These are phyloP conservation scores for Begonia fuchsioides DNA, from an alignment of 306 rosid species.

Conservation along the genomic window DNA sequence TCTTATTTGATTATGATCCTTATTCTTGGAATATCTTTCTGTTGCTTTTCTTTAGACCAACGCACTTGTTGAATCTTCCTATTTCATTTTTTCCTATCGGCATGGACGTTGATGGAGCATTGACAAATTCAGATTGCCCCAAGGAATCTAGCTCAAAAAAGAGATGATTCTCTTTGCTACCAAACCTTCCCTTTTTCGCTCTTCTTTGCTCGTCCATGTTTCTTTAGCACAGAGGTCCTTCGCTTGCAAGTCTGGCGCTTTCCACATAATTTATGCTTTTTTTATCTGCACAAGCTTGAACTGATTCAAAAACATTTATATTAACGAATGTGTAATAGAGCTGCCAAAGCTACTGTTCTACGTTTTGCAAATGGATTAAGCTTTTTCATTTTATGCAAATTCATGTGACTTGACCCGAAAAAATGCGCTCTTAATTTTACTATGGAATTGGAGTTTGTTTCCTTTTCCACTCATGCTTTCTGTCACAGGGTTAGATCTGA, in stretches of 20 bases:
- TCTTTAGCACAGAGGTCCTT: not conserved
- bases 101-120: constrained; percentile 56
- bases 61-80: too few species aligned
- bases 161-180: constrained; percentile 27
- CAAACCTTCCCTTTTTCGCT: not conserved
- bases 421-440: not conserved
- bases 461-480: not conserved
- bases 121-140: constrained; percentile 52
- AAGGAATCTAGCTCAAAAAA: constrained; percentile 66
- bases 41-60: too few species aligned
- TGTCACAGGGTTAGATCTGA: constrained; percentile 58
- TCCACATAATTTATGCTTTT: not conserved
- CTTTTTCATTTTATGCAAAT: not conserved
- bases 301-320: not conserved
- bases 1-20: too few species aligned
- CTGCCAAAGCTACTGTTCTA: not conserved
- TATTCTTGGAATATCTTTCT: too few species aligned
- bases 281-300: not conserved
- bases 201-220: not conserved
- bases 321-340: too few species aligned
- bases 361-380: not conserved
- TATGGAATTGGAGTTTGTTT: not conserved
- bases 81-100: constrained; percentile 12
- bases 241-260: not conserved
- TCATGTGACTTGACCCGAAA: too few species aligned